Base-by-base conservation (phyloP, 208 protist species). In the Trypanosoma avium region DNA sequence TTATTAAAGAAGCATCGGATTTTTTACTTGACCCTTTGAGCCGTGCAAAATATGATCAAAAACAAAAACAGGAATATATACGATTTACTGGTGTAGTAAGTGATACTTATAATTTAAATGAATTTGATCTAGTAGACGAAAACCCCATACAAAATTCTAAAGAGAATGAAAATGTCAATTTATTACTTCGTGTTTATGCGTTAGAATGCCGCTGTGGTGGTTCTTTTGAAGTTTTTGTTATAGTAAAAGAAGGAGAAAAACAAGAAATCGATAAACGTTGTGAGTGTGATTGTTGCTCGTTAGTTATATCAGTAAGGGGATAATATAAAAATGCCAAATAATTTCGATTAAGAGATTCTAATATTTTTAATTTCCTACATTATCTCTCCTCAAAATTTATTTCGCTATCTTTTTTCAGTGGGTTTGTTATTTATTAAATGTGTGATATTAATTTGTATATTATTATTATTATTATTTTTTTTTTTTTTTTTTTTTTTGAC, bases 221-320 rank as follows among this genome's bases (percentile, higher is more conserved):
- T 10, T 53, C 73, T 4, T 94, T 90, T 63, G 82, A 94, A 61
- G 60, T 88, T 12, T 73, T 81, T 24, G 17, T 84, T 8, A 77
- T 81, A 35, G 26, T 22, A 2, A 50, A 54, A 19, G 52, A 64
- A 45, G 33, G 7, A 0, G 48, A 43, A 24, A 27, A 9, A 19
- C 10, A 35, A 33, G 42, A 36, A 32, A 10, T 52, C 9, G 24
- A 63, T 5, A 27, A 60, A 42, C 46, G 35, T 35, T 84, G 78
- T 55, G 82, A 90, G 60, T 94, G 88, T 59, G 88, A 94, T 65
- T 89, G 50, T 45, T 94, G 88, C 57, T 94, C 88, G 8, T 75
- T 94, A 6, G 73, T 92, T 10, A 74, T 94, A 54, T 71, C 79
- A 59, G 81, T 94, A 15, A 56, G 62, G 1, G 61, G 38, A 5